These are phyloP conservation scores for Colletotrichum incanum DNA, from an alignment of 2,329 filamentous ascomycete species.

Conservation along the genomic window DNA sequence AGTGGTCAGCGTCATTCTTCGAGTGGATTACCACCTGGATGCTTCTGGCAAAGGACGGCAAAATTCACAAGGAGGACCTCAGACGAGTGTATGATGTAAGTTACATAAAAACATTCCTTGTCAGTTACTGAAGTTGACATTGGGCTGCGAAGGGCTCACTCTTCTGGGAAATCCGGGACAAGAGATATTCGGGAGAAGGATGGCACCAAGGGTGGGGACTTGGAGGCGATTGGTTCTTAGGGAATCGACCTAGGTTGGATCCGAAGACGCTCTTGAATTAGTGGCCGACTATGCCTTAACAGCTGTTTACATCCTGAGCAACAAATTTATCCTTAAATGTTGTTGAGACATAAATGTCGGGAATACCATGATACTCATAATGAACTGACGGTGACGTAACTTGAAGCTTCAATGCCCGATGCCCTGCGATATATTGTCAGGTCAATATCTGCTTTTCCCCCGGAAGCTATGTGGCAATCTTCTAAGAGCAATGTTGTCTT, in stretches of 20 bases:
- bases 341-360: too few relatives aligned
- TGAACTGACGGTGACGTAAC: neutral
- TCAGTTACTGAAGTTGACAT: slow-evolving; percentile 48
- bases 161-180: slow-evolving; percentile 44
- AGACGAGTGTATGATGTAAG: slow-evolving; percentile 68
- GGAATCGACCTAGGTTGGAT: neutral
- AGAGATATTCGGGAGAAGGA: slow-evolving; percentile 6
- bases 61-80: slow-evolving; percentile 70
- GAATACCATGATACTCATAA: too few relatives aligned
- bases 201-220: slow-evolving; percentile 35
- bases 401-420: neutral
- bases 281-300: neutral
- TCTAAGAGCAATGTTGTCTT: neutral
- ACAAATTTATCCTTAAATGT: too few relatives aligned
- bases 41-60: slow-evolving; percentile 68
- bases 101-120: slow-evolving; percentile 20
- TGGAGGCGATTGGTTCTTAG: slow-evolving; percentile 22
- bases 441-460: too few relatives aligned
- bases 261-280: neutral
- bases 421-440: too few relatives aligned
- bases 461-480: neutral
- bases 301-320: too few relatives aligned
- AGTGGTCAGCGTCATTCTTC: slow-evolving; percentile 44
- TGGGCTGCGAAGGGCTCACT: slow-evolving; percentile 54
- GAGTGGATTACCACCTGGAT: slow-evolving; percentile 65